A percentile compares a stretch with the other conserved stretches of the same genome.
Evolutionary conservation across 1,284 basidiomycete genomes (phyloP).

Genomic region (Kwoniella shivajii): DNA sequence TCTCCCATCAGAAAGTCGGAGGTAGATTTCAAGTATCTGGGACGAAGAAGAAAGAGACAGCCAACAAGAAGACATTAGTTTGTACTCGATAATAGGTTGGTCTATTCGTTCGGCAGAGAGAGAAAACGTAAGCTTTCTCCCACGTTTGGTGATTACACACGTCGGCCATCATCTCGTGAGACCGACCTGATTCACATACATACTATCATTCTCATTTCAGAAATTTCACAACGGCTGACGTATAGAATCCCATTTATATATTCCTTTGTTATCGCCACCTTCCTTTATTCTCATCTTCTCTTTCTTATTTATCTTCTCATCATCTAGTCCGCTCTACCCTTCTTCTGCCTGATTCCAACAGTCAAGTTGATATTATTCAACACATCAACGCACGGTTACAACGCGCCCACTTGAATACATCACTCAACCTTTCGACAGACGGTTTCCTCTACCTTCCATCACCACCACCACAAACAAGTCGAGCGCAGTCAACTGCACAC

Average conservation of each 20-base stretch:
- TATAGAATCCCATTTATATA: not conserved
- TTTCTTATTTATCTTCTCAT: not conserved
- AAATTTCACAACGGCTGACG: not conserved
- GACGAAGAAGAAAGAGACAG: no score
- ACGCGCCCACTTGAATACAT: not conserved
- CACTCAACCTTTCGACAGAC: not conserved
- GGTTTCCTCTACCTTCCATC: not conserved
- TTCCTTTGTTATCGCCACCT: not conserved
- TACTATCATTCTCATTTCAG: not conserved
- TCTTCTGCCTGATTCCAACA: not conserved
- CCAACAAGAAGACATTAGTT: no score
- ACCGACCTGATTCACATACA: not conserved
- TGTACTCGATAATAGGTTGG: no score
- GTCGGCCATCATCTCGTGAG: not conserved
- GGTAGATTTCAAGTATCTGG: not conserved
- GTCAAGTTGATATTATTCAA: not conserved
- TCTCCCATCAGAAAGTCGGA: not conserved
- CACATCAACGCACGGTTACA: not conserved
- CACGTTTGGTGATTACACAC: no score
- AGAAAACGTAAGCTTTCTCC: no score
- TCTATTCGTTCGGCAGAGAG: no score
- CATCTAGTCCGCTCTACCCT: not conserved
- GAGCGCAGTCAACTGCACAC: slow-evolving; percentile 24
- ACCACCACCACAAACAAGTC: slow-evolving; percentile 7
- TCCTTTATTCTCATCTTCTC: not conserved